Percentiles rank a stretch among this genome's conserved stretches.
Conservation (phyloP, 1,284 basidiomycete genomes). For the Porodaedalea pini region DNA sequence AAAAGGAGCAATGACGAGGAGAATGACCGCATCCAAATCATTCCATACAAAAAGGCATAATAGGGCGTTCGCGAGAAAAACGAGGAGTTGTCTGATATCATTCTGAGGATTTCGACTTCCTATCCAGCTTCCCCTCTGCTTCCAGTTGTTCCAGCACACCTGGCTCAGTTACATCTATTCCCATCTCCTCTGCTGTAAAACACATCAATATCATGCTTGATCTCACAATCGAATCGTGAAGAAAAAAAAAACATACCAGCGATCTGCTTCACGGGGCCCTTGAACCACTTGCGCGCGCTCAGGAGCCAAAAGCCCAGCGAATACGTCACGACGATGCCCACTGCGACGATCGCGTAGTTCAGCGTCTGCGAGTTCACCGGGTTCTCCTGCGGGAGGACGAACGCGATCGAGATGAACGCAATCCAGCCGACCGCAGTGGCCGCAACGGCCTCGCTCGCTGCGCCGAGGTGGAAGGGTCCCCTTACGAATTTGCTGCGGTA, state of each 20-base stretch:
- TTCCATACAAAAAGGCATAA: too few relatives aligned
- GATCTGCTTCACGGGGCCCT: slow-evolving; percentile 63
- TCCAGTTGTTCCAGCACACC: slow-evolving; percentile 26
- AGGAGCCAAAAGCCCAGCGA: slow-evolving; percentile 62
- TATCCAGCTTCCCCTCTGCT: slow-evolving; percentile 21
- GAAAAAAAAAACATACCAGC: slow-evolving; percentile 37
- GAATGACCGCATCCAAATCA: too few relatives aligned
- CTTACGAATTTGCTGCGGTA: slow-evolving; percentile 56
- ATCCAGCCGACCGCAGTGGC: slow-evolving; percentile 55
- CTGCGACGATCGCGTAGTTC: slow-evolving; percentile 71
- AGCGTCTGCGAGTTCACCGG: slow-evolving; percentile 67
- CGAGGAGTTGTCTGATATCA: too few relatives aligned
- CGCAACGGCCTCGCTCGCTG: slow-evolving; percentile 56
- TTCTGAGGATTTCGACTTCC: slow-evolving; percentile 5
- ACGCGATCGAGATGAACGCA: slow-evolving; percentile 58
- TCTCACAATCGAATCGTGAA: not conserved
- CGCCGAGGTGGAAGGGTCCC: slow-evolving; percentile 71
- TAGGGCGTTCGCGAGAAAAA: too few relatives aligned
- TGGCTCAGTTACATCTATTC: slow-evolving; percentile 47
- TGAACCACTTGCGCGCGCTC: slow-evolving; percentile 68
- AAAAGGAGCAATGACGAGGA: too few relatives aligned
- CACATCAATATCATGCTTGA: not conserved
- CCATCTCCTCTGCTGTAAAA: slow-evolving; percentile 42
- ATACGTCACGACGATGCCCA: slow-evolving; percentile 64
- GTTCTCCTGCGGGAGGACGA: slow-evolving; percentile 64